These are phyloP conservation scores for Limnanthes douglasii DNA, from an alignment of 345 rosid genomes.

Conservation along the genomic window DNA sequence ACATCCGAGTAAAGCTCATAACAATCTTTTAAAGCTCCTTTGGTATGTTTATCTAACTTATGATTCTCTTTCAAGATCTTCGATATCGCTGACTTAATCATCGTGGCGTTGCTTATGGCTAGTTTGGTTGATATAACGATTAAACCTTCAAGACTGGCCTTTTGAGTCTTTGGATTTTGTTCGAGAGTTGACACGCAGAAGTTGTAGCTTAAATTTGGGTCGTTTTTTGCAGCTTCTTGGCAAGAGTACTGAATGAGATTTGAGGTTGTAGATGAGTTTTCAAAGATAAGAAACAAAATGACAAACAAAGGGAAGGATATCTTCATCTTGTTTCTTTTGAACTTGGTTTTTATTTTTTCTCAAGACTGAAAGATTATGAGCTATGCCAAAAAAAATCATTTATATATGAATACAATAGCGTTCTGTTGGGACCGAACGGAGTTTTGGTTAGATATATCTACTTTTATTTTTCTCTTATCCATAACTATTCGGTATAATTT, in stretches of 20 bases:
- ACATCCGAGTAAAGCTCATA: conserved; percentile 19
- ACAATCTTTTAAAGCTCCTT: conserved; percentile 17
- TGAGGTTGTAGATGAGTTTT: conserved; percentile 1
- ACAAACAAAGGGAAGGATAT: conserved; percentile 3
- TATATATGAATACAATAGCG: too few species aligned
- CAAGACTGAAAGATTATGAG: too few species aligned
- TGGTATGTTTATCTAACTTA: conserved; percentile 3
- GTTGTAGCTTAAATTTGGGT: conserved; percentile 11
- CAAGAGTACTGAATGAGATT: conserved; percentile 14
- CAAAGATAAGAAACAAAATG: conserved; percentile 6
- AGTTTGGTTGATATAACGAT: conserved; percentile 8
- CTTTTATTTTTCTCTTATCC: too few species aligned
- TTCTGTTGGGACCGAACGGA: too few species aligned
- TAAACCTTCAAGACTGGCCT: conserved; percentile 9
- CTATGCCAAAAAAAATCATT: too few species aligned
- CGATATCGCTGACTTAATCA: conserved; percentile 6
- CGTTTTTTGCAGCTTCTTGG: conserved; percentile 13
- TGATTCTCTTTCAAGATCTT: conserved; percentile 6
- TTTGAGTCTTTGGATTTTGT: conserved; percentile 13
- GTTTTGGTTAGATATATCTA: too few species aligned
- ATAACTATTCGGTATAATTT: too few species aligned
- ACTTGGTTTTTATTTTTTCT: too few species aligned
- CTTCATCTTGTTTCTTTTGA: not conserved
- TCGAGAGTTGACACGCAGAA: conserved; percentile 17
- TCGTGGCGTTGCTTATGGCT: conserved; percentile 12